Percentiles rank a stretch among this genome's conserved stretches.
These are phyloP conservation scores for Musa schizocarpa DNA, from an alignment of 176 grass and related monocot genomes.

Conservation along the genomic window DNA sequence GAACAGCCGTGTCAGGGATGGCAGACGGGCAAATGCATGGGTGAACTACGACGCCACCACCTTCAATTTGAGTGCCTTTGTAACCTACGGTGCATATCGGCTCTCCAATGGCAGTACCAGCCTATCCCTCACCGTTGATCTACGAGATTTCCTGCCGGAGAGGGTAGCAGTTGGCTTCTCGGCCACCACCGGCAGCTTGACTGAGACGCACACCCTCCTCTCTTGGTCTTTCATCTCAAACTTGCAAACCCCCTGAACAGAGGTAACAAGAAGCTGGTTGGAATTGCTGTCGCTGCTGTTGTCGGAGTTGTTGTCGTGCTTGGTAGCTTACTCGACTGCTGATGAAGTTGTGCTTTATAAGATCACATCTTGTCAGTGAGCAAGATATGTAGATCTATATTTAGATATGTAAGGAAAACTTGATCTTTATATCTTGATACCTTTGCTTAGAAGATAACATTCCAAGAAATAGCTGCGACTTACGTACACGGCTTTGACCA, in stretches of 20 bases:
- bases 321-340: too few relatives aligned
- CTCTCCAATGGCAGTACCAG: neutral
- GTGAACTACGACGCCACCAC: slow-evolving; percentile 46
- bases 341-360: neutral
- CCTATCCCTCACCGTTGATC: slow-evolving; percentile 14
- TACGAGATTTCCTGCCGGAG: slow-evolving; percentile 15
- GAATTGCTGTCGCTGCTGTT: too few relatives aligned
- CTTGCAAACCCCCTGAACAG: too few relatives aligned
- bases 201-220: slow-evolving; percentile 22
- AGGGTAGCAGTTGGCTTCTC: slow-evolving; percentile 38
- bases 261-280: too few relatives aligned
- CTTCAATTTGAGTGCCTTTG: slow-evolving; percentile 39
- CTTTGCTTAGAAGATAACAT: too few relatives aligned
- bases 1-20: slow-evolving; percentile 33
- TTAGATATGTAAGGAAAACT: too few relatives aligned
- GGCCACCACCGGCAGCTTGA: slow-evolving; percentile 16
- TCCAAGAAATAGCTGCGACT: too few relatives aligned
- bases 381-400: too few relatives aligned
- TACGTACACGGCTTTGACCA: too few relatives aligned
- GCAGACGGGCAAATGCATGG: slow-evolving; percentile 33
- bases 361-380: neutral
- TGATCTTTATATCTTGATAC: too few relatives aligned
- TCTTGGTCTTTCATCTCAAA: slow-evolving; percentile 38
- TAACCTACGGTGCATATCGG: neutral
- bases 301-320: too few relatives aligned